These are phyloP conservation scores for Ceratobasidium sp. DNA, from an alignment of 1,284 basidiomycete species.

Conservation along the genomic window DNA sequence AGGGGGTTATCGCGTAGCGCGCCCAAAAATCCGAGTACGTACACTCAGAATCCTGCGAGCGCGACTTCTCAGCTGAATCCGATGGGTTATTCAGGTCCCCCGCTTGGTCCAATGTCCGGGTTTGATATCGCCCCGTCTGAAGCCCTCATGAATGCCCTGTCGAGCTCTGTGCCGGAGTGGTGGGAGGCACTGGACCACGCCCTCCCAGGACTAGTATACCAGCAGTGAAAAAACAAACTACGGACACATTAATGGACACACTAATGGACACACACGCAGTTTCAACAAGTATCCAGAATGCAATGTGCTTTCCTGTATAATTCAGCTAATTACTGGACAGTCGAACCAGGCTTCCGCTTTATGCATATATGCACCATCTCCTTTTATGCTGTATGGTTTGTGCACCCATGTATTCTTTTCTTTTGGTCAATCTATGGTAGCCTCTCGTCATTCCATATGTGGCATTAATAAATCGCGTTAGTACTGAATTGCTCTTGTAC, in stretches of 20 bases:
- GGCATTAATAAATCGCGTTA: no score
- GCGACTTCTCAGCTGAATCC: neutral
- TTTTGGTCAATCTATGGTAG: neutral
- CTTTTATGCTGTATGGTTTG: neutral
- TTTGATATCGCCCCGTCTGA: constrained; percentile 13
- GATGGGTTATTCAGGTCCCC: neutral
- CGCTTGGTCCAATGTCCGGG: neutral
- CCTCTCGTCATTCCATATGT: neutral
- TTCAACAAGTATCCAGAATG: no score
- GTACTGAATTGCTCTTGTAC: no score
- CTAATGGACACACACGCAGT: neutral
- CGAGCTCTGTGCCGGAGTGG: constrained; percentile 11
- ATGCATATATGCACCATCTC: constrained; percentile 1
- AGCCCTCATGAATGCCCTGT: neutral
- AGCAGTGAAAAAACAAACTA: neutral
- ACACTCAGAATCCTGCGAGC: neutral
- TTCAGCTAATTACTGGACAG: no score
- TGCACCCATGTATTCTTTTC: neutral
- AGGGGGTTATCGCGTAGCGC: constrained; percentile 14
- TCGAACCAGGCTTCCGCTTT: neutral
- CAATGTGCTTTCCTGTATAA: no score
- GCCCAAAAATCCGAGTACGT: constrained; percentile 16
- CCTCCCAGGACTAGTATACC: neutral
- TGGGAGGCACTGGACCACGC: neutral
- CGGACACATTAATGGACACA: neutral